Conservation (phyloP, 768 basidiomycete genomes). For the Dioszegia crocea region DNA sequence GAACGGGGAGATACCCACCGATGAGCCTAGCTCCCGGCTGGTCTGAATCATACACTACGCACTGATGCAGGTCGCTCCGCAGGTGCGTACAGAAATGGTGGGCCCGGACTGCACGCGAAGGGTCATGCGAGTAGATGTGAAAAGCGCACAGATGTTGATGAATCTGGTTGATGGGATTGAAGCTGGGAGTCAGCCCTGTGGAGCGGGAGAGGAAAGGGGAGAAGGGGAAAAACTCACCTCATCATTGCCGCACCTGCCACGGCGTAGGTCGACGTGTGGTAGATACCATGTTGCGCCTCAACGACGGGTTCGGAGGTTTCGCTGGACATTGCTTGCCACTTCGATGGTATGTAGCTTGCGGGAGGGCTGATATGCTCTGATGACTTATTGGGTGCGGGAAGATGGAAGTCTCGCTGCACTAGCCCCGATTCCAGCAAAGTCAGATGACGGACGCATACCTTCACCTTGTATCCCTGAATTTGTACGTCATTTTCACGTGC, state of each 20-base stretch:
- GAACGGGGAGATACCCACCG: constrained; percentile 23
- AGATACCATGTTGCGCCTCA: constrained; percentile 23
- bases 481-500: too few species aligned
- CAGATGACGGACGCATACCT: too few species aligned
- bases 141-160: constrained; percentile 45
- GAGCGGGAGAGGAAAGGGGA: background rate
- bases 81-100: constrained; percentile 55
- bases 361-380: too few species aligned
- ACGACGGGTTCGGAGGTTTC: background rate
- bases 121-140: constrained; percentile 39
- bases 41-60: constrained; percentile 55
- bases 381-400: too few species aligned
- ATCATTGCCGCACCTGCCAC: constrained; percentile 36
- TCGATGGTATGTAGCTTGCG: too few species aligned
- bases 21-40: constrained; percentile 55
- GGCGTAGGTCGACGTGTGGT: constrained; percentile 27
- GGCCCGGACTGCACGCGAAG: constrained; percentile 51
- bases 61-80: constrained; percentile 53
- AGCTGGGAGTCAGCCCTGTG: constrained; percentile 24
- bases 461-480: too few species aligned
- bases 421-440: too few species aligned
- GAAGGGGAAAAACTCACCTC: constrained; percentile 24
- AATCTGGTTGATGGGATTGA: constrained; percentile 41
- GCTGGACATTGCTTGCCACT: background rate
- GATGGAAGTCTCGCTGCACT: background rate